Base-by-base conservation (phyloP, 805 yeast genomes). In the Blastobotrys parvus region DNA sequence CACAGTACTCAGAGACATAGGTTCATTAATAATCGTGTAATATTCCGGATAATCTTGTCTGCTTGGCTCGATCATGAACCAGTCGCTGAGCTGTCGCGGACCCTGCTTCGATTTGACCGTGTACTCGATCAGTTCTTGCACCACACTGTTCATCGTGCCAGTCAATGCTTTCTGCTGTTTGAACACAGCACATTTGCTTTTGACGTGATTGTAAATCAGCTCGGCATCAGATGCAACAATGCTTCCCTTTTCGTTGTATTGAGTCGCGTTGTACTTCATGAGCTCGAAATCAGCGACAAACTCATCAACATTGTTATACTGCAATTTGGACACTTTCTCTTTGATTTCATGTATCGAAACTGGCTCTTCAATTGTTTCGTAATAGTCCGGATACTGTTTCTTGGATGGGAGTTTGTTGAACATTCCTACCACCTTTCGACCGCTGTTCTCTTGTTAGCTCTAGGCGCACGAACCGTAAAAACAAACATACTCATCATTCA, bases 301-400 rank as follows among this genome's bases (percentile, higher is more conserved):
- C 50, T 34, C 21, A 18, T 71, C 73, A 18, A 53, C 57, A 16
- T 55, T 53, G 38, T 67, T 65, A 44, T 62, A 66, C 22, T 53
- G 51, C 22, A 46, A 67, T 22, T 64, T 58, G 8, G 63, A 61
- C 35, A 75, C 55, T 39, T 68, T 69, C 55, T 69, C 71, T 41
- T 64, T 67, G 45, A 82, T 65, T 49, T 71, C 77, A 42, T 68
- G 67, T 39, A 84, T 59, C 2, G 88, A 72, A 18, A 80, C 74
- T 2, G 89, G 88, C 44, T 64, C 60, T 49, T 67, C 63, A 54
- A 83, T 80, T 25, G 81, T 57, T 52, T 71, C 45, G 67, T 82
- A 90, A 60, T 90, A 90, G 62, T 90, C 97, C 0, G 96, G 92
- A 59, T 87, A 90, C 42, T 77, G 58, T 59, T 75, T 75, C 49